Conservation (phyloP, 257 asterid genomes). For the Salvia rosmarinus region DNA sequence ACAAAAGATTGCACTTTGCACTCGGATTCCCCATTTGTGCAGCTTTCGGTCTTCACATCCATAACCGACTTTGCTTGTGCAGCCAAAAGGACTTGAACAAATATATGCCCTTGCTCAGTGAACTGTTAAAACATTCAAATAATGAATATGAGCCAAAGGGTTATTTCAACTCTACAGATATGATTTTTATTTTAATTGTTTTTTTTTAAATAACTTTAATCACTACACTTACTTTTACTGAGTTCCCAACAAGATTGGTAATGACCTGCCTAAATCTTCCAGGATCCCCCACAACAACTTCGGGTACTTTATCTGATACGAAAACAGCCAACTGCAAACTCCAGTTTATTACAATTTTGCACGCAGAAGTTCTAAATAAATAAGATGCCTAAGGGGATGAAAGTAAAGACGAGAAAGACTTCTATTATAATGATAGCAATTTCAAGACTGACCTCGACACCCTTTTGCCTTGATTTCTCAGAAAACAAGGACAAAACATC, state of each 20-base stretch:
- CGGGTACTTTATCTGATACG: slow-evolving; percentile 91
- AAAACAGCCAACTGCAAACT: slow-evolving; percentile 78
- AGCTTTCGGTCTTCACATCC: slow-evolving; percentile 41
- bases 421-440: not conserved
- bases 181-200: no score
- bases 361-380: slow-evolving; percentile 15
- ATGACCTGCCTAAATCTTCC: slow-evolving; percentile 96
- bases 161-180: not conserved
- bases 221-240: slow-evolving; percentile 76
- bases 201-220: not conserved
- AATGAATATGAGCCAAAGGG: not conserved
- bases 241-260: slow-evolving; percentile 91
- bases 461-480: slow-evolving; percentile 81
- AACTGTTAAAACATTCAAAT: slow-evolving; percentile 51
- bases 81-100: slow-evolving; percentile 81
- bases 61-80: slow-evolving; percentile 52
- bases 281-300: slow-evolving; percentile 83
- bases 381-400: not conserved
- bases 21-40: slow-evolving; percentile 54
- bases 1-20: slow-evolving; percentile 38
- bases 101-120: slow-evolving; percentile 85
- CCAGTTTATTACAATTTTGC: slow-evolving; percentile 37
- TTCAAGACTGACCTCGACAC: slow-evolving; percentile 67
- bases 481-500: slow-evolving; percentile 88
- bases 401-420: not conserved